Evolutionary conservation across 1,284 basidiomycete species (phyloP).

Genomic region (Clitocybe nebularis): DNA sequence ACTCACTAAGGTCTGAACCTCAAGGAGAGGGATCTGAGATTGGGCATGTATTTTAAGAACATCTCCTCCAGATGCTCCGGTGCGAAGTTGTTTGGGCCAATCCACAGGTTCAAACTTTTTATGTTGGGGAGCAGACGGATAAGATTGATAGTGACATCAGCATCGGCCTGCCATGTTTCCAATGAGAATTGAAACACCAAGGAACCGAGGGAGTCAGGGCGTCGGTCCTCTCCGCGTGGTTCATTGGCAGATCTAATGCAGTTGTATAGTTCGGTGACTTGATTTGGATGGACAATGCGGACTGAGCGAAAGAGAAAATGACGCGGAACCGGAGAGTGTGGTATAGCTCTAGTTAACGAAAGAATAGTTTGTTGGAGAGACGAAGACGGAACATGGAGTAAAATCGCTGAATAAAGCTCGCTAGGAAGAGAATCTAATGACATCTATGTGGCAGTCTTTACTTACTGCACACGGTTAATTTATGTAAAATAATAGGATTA

Average conservation of each 20-base stretch:
- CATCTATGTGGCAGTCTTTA: no score
- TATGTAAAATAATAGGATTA: no score
- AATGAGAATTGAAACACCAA: conserved; percentile 48
- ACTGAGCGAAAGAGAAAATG: conserved; percentile 49
- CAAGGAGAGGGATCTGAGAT: conserved; percentile 44
- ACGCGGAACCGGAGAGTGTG: conserved; percentile 47
- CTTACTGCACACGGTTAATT: no score
- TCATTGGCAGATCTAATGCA: conserved; percentile 35
- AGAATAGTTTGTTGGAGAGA: conserved; percentile 41
- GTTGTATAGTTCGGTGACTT: conserved; percentile 43
- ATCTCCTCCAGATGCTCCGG: conserved; percentile 66
- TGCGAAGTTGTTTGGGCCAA: conserved; percentile 60
- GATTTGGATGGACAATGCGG: conserved; percentile 37
- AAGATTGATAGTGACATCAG: conserved; percentile 58
- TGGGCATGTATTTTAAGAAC: conserved; percentile 35
- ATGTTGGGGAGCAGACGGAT: conserved; percentile 47
- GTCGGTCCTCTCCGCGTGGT: conserved; percentile 17
- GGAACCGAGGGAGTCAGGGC: conserved; percentile 15
- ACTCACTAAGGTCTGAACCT: conserved; percentile 70
- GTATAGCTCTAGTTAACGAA: conserved; percentile 53
- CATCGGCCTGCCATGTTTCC: conserved; percentile 57
- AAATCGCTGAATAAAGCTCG: conserved; percentile 56
- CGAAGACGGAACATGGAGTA: conserved; percentile 38
- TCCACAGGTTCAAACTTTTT: conserved; percentile 43
- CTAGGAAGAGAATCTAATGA: conserved; percentile 37